A percentile compares a stretch with the other conserved stretches of the same genome.
These are phyloP conservation scores for Globisporangium cederbergense DNA, from an alignment of 352 stramenopile species.

Conservation along the genomic window DNA sequence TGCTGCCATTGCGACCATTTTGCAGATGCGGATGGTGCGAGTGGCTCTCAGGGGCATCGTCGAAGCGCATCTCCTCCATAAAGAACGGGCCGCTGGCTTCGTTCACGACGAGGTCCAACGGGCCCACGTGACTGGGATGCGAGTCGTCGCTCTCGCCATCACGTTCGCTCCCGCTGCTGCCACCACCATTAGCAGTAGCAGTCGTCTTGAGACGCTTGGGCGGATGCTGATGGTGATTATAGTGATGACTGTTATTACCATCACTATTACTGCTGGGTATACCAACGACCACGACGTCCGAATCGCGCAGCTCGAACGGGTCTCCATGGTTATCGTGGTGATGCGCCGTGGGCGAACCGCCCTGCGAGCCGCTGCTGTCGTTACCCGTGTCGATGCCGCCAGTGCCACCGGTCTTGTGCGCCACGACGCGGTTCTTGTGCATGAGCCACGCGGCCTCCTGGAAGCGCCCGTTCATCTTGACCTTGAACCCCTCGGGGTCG, in stretches of 20 bases:
- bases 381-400: slow-evolving; percentile 4
- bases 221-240: slow-evolving; percentile 5
- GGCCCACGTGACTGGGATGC: slow-evolving; percentile 7
- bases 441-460: slow-evolving; percentile 61
- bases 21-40: neutral
- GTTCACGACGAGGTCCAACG: slow-evolving; percentile 14
- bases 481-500: slow-evolving; percentile 59
- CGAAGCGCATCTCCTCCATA: slow-evolving; percentile 24
- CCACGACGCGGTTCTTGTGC: slow-evolving; percentile 62
- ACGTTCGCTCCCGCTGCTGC: slow-evolving; percentile 17
- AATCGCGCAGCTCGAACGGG: slow-evolving; percentile 12
- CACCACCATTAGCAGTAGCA: neutral
- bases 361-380: slow-evolving; percentile 19
- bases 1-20: neutral
- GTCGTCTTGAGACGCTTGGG: slow-evolving; percentile 23
- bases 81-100: slow-evolving; percentile 21
- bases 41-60: slow-evolving; percentile 11
- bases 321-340: slow-evolving; percentile 4
- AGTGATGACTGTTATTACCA: neutral
- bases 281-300: slow-evolving; percentile 4
- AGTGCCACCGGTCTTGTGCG: slow-evolving; percentile 22
- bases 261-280: neutral
- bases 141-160: slow-evolving; percentile 20
- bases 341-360: neutral
- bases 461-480: slow-evolving; percentile 71